Percentiles rank a stretch among this genome's conserved stretches.
phyloP scores from a whole-genome alignment of 345 rosid species.

The Eucalyptus marginata region DNA sequence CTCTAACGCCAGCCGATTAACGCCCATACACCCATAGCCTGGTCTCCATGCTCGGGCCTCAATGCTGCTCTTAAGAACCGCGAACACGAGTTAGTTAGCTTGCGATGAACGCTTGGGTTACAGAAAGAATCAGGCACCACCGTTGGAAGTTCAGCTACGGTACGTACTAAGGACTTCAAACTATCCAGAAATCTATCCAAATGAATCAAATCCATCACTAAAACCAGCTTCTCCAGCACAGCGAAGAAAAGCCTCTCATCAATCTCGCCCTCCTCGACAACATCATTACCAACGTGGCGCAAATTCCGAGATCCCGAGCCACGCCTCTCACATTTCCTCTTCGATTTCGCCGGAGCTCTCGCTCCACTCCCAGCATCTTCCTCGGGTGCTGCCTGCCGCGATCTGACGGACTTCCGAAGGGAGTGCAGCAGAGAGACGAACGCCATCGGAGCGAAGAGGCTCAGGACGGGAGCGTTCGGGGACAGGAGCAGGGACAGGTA shows the following conservation, averaged over 20 bases:
- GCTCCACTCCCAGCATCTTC: conserved; percentile 4
- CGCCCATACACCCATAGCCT: background rate
- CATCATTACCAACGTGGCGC: background rate
- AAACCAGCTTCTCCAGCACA: conserved; percentile 38
- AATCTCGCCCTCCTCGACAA: conserved; percentile 14
- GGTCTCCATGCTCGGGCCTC: conserved; percentile 57
- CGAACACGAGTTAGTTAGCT: conserved; percentile 41
- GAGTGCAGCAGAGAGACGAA: conserved; percentile 68
- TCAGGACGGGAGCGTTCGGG: conserved; percentile 60
- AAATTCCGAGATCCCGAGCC: background rate
- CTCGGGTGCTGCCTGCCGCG: background rate
- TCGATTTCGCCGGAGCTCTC: background rate
- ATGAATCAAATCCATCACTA: conserved; percentile 55
- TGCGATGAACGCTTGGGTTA: conserved; percentile 6
- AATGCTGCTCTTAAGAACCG: conserved; percentile 35
- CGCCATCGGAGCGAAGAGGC: conserved; percentile 67
- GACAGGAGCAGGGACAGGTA: conserved; percentile 56
- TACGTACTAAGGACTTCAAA: conserved; percentile 63
- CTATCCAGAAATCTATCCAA: conserved; percentile 72
- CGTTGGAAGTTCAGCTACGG: conserved; percentile 50
- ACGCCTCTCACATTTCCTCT: conserved; percentile 1
- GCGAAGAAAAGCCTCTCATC: conserved; percentile 23
- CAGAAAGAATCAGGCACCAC: conserved; percentile 23
- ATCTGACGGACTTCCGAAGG: conserved; percentile 56
- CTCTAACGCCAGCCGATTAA: too few relatives aligned